Evolutionary conservation across 306 rosid species (phyloP), one percentile per base, ranked within the genome.

Genomic region (Geum urbanum): DNA sequence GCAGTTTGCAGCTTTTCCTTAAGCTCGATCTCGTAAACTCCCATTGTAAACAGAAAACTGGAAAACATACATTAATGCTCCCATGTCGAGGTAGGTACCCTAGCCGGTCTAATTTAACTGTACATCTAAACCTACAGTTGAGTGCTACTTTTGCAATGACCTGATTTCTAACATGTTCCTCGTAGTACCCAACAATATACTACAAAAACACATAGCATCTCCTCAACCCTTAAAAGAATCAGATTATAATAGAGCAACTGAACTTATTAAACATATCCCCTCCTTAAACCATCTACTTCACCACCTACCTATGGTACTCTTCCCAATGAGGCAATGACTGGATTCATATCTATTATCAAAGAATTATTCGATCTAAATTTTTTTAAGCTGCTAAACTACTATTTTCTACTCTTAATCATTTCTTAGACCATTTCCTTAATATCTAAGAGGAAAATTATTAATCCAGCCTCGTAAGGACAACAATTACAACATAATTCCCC

Each of bases 81-180:
- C 44, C 8, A 54, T 18, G 7, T 43, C n/a, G 73, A 19, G 64
- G 64, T 55, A 19, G 64, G 64, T 55, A 76, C 53, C 52, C 67
- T 37, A 64, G 73, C 66, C 71, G 56, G 72, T 66, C 82, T 18
- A 27, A 35, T 68, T 65, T 73, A 55, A 77, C 83, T 86, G 74
- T 84, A 86, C 88, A 89, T 67, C 51, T 72, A 49, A 58, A 57
- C 54, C 18, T n/a, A 39, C 49, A 53, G 46, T 7, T 53, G 53
- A 52, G 19, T 39, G 50, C 72, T 52, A 12, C 13, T 18, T 41
- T 52, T 8, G 4, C 72, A 65, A 65, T 45, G 22, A 68, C 20
- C 22, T 68, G 62, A 68, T 2, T 40, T 47, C 20, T 22, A 60
- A n/a, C n/a, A 24, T 20, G 46, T 52, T 53, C 9, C 37, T 2